Base-by-base conservation (phyloP, 106 monocot genomes). In the Acorus gramineus region DNA sequence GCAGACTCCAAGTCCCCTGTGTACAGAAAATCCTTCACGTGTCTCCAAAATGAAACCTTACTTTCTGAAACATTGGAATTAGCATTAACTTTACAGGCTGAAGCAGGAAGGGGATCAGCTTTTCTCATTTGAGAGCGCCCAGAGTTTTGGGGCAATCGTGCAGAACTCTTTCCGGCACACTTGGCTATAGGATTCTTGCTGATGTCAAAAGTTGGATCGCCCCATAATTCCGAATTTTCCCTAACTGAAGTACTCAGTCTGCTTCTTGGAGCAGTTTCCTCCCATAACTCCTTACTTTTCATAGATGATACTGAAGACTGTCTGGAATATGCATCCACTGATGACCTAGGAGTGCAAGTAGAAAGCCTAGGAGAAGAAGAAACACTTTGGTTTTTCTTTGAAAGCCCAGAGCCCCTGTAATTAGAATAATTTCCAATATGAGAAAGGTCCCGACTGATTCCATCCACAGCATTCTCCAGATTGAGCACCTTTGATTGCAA, bases 401-500 rank as follows among this genome's bases (percentile, higher is more conserved):
- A 48, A 73, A 69, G 4, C 47, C 74, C 81, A 45, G 70, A 69
- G 47, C 47, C 68, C 46, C 63, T 59, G 3, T 66, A 44, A 52
- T 46, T 69, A 46, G 70, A 57, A 56, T 60, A 57, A 53, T 56
- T 80, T 64, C 77, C 76, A 44, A 63, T 72, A 44, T 74, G 76
- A 44, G 59, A 58, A 77, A 78, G 57, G 2, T 57, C 63, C 59
- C 76, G 66, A 45, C 73, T 51, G 46, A 80, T 79, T 61, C 81
- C 78, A 54, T 86, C 84, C 51, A 86, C 68, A 59, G 80, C 68
- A 68, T 74, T 55, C 64, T 95, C 90, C 71, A 95, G 52, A 57
- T 82, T 77, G 53, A 82, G 73, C 56, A 95, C 79, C 65, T 89
- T 86, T n/a, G 67, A 72, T 52, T 90, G 81, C 62, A 95, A 69